Evolutionary conservation across 2,329 filamentous ascomycete species (phyloP), one percentile per base, ranked within the genome.

Genomic region (Pyrenophora tritici-repentis): DNA sequence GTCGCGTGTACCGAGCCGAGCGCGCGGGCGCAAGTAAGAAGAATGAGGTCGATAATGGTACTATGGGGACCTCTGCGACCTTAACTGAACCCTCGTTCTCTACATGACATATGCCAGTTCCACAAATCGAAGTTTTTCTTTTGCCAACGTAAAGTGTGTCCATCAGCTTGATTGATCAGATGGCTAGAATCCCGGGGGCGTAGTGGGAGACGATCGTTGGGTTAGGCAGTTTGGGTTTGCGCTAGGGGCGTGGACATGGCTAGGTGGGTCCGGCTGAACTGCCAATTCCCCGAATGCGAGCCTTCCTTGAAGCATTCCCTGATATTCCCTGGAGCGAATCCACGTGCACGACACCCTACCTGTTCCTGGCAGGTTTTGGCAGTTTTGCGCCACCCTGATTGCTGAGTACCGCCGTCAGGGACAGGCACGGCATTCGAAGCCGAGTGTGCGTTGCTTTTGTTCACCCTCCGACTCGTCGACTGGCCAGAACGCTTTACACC

Each of bases 21-120:
- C 32, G 31, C 32, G 20, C 18, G 20, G 37, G 38, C 45, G 38
- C 16, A 31, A 16, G 13, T 24, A 24, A 41, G 14, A 41, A 26
- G 29, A 14, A 36, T 20, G 22, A 22, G 45, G 33, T 35, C 20
- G 14, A 32, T 13, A 29, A 35, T 48, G 9, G 20, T 37, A 37
- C 33, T 22, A n/a, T n/a, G 24, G 32, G 32, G 38, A 48, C 17
- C 12, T 20, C 24, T 24, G 36, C n/a, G 46, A 29, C 33, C 32
- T 48, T 42, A 48, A 47, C 31, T 42, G 38, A 33, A 37, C 32
- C 38, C 46, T 48, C 24, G 14, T 20, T 14, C 32, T 32, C 13
- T 10, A 42, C 37, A 29, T 42, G 22, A 31, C 46, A 42, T 42
- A 12, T 13, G 22, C 18, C 22, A 22, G 45, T 37, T n/a, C 45